Percentiles rank a stretch among this genome's conserved stretches.
Conservation (phyloP, 805 yeast genomes). For the Myxozyma monticola region DNA sequence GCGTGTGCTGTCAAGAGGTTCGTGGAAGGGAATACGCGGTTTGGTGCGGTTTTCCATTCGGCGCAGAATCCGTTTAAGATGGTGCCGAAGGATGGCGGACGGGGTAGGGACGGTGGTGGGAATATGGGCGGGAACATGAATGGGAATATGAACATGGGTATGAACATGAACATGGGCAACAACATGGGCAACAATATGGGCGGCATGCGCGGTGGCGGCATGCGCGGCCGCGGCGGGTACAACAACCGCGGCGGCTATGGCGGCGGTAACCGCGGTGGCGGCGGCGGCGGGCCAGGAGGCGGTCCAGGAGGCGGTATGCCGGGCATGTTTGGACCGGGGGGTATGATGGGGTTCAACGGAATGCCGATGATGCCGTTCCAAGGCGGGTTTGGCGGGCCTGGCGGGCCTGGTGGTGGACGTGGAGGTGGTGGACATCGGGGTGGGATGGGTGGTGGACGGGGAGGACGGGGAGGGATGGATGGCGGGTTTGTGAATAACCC, state of each 20-base stretch:
- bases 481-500: no score
- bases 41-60: constrained; percentile 4
- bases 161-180: constrained; percentile 1
- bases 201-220: constrained; percentile 20
- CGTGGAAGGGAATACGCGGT: constrained; percentile 8
- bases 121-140: constrained; percentile 6
- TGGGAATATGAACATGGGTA: constrained; percentile 1
- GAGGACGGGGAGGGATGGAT: constrained; percentile 2
- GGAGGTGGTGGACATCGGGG: constrained; percentile 13
- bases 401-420: constrained; percentile 16
- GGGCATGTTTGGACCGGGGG: constrained; percentile 29
- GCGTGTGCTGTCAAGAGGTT: constrained; percentile 25
- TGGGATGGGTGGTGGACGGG: constrained; percentile 2
- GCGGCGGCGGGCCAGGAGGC: constrained; percentile 19
- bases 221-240: constrained; percentile 17
- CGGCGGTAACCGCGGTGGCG: constrained; percentile 5
- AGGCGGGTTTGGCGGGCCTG: constrained; percentile 19
- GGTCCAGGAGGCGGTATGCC: constrained; percentile 11
- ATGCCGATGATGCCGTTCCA: no score
- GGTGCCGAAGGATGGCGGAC: constrained; percentile 28
- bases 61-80: constrained; percentile 29
- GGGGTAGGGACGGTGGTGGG: neutral
- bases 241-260: constrained; percentile 13
- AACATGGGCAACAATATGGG: constrained; percentile 5
- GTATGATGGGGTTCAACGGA: constrained; percentile 26